phyloP scores from a whole-genome alignment of 1,139 yeast genomes.

The Protomyces inundatus region DNA sequence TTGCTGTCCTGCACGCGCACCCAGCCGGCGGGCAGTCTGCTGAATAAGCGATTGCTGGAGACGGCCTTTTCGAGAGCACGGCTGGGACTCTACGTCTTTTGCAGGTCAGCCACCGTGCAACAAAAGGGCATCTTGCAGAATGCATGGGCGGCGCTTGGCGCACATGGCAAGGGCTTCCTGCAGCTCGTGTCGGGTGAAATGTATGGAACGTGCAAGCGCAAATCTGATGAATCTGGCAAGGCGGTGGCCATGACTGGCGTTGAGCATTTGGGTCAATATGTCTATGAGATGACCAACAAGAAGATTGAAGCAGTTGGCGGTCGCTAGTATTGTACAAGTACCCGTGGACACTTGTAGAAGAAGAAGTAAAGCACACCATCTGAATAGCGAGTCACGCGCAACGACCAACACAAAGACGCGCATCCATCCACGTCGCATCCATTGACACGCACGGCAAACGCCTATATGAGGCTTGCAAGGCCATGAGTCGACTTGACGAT shows the following conservation, averaged over 20 bases:
- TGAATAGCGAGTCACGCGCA: no score
- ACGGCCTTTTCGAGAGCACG: conserved; percentile 39
- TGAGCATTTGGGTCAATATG: conserved; percentile 42
- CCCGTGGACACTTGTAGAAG: no score
- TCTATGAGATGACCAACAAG: conserved; percentile 39
- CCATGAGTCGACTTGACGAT: conserved; percentile 19
- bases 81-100: conserved; percentile 41
- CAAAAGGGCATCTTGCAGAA: background rate
- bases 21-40: conserved; percentile 33
- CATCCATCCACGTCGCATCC: background rate
- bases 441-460: background rate
- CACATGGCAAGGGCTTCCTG: conserved; percentile 32
- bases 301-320: conserved; percentile 26
- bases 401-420: background rate
- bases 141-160: conserved; percentile 29
- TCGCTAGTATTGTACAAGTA: no score
- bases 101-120: conserved; percentile 31
- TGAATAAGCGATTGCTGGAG: conserved; percentile 35
- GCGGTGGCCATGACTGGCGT: conserved; percentile 38
- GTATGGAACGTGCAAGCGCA: conserved; percentile 34
- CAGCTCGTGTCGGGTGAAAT: conserved; percentile 40
- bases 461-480: background rate
- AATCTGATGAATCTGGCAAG: conserved; percentile 28
- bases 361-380: no score
- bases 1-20: conserved; percentile 39